Conservation (phyloP, 768 basidiomycete genomes). For the Auricularia auricula-judae region DNA sequence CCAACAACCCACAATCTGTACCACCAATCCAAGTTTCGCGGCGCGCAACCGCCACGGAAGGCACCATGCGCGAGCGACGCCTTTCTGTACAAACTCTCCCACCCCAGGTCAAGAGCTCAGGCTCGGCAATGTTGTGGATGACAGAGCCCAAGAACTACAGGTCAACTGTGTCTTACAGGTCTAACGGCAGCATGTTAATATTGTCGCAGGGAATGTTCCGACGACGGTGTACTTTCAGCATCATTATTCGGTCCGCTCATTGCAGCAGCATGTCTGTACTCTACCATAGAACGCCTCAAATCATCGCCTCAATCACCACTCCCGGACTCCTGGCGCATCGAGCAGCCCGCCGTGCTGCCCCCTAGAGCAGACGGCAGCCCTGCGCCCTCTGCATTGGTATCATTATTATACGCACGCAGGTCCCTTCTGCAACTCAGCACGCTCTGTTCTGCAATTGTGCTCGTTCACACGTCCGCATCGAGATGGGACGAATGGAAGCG, state of each 20-base stretch:
- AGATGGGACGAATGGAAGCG: conserved; percentile 50
- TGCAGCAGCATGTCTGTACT: conserved; percentile 53
- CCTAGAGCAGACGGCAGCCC: conserved; percentile 19
- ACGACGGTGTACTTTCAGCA: conserved; percentile 80
- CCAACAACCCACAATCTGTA: conserved; percentile 10
- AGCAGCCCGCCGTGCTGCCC: conserved; percentile 49
- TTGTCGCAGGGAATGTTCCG: conserved; percentile 52
- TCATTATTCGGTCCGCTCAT: conserved; percentile 78
- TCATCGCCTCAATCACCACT: conserved; percentile 19
- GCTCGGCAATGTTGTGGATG: conserved; percentile 63
- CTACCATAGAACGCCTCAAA: conserved; percentile 27
- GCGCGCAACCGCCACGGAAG: not conserved
- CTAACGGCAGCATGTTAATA: conserved; percentile 5
- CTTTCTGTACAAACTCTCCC: not conserved
- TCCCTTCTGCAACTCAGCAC: conserved; percentile 71
- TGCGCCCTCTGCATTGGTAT: conserved; percentile 35
- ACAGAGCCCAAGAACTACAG: conserved; percentile 82
- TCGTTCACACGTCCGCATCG: conserved; percentile 71
- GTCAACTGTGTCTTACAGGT: conserved; percentile 24
- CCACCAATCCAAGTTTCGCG: conserved; percentile 3
- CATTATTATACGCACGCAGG: conserved; percentile 58
- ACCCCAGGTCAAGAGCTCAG: conserved; percentile 32
- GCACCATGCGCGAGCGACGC: not conserved
- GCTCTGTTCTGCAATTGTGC: conserved; percentile 66
- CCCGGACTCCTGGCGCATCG: conserved; percentile 67